These are phyloP conservation scores for Pterocarpus santalinus DNA, from an alignment of 306 rosid genomes.

Conservation along the genomic window DNA sequence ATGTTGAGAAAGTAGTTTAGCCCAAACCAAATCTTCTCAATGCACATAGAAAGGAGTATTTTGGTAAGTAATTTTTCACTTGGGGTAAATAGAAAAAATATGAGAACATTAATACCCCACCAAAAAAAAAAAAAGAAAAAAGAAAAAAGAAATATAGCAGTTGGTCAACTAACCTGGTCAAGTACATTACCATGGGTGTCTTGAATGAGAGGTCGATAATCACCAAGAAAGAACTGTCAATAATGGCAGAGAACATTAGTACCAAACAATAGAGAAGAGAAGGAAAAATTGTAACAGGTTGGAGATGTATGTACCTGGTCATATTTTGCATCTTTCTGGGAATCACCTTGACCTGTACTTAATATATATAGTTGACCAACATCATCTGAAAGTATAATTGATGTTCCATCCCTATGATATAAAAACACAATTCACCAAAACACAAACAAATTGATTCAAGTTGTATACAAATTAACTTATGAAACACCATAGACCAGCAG, in stretches of 20 bases:
- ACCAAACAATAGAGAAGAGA: constrained; percentile 41
- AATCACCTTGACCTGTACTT: constrained; percentile 95
- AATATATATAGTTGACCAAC: constrained; percentile 94
- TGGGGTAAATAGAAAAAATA: neutral
- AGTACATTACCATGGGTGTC: constrained; percentile 87
- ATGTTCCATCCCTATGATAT: constrained; percentile 89
- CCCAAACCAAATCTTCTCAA: neutral
- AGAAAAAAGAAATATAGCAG: constrained; percentile 20
- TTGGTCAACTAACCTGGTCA: constrained; percentile 80
- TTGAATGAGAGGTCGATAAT: constrained; percentile 94
- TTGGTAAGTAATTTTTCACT: constrained; percentile 14
- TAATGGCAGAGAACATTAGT: constrained; percentile 41
- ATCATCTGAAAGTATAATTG: constrained; percentile 94
- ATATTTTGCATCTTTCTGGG: constrained; percentile 93
- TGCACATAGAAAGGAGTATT: neutral
- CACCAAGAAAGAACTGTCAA: constrained; percentile 96
- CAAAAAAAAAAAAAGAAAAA: neutral
- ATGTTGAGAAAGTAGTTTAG: neutral
- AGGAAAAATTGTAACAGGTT: constrained; percentile 33
- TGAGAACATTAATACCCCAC: neutral
- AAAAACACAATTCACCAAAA: constrained; percentile 43
- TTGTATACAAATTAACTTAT: constrained; percentile 22
- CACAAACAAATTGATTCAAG: constrained; percentile 8
- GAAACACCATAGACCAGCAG: constrained; percentile 23
- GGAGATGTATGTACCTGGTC: constrained; percentile 76